A percentile compares a stretch with the other conserved stretches of the same genome.
phyloP scores from a whole-genome alignment of 148 eudicot genomes.

The Beta vulgaris region DNA sequence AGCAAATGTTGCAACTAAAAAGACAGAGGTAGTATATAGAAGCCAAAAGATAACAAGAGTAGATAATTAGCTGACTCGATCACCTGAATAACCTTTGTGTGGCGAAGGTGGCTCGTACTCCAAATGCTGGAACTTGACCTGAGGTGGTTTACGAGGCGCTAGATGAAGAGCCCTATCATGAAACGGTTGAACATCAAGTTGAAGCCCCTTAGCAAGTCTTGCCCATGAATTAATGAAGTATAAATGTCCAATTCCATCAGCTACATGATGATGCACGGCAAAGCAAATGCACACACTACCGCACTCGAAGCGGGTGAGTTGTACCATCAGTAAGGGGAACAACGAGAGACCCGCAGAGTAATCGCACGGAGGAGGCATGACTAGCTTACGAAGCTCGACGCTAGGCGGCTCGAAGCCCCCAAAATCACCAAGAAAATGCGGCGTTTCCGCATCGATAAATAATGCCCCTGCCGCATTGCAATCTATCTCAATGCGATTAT shows the following conservation, averaged over 20 bases:
- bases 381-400: background rate
- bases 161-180: slow-evolving; percentile 22
- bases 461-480: slow-evolving; percentile 29
- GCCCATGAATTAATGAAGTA: slow-evolving; percentile 28
- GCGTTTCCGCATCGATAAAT: slow-evolving; percentile 23
- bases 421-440: slow-evolving; percentile 7
- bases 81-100: too few species aligned
- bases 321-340: slow-evolving; percentile 7
- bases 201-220: slow-evolving; percentile 30
- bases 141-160: slow-evolving; percentile 19
- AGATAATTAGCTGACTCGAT: too few species aligned
- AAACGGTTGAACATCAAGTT: slow-evolving; percentile 17
- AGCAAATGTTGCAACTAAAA: too few species aligned
- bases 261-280: slow-evolving; percentile 29
- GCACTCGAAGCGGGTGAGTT: slow-evolving; percentile 29
- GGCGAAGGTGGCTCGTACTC: slow-evolving; percentile 18
- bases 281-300: slow-evolving; percentile 30
- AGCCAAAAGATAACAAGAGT: too few species aligned
- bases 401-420: slow-evolving; percentile 9
- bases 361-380: slow-evolving; percentile 4
- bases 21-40: too few species aligned
- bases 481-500: slow-evolving; percentile 27
- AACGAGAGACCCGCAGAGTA: slow-evolving; percentile 12
- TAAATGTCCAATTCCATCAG: slow-evolving; percentile 22
- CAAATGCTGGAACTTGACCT: slow-evolving; percentile 21